These are phyloP conservation scores for Candida sanyaensis DNA, from an alignment of 1,139 yeast genomes.

Conservation along the genomic window DNA sequence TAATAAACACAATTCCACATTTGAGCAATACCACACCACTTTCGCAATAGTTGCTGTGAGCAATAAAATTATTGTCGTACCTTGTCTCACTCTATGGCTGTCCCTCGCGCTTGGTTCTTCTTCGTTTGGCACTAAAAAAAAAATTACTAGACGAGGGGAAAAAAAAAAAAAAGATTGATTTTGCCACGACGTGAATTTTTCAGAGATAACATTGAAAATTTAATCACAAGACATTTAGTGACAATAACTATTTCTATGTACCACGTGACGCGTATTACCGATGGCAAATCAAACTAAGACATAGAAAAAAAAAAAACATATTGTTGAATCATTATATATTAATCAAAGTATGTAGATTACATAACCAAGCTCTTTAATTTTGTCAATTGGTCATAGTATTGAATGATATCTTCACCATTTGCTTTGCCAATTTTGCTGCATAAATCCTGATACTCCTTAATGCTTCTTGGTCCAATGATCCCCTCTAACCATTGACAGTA, in stretches of 20 bases:
- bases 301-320: not conserved
- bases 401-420: conserved; percentile 13
- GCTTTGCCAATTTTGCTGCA: conserved; percentile 8
- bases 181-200: too few species aligned
- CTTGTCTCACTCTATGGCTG: too few species aligned
- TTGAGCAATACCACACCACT: too few species aligned
- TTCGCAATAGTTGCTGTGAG: too few species aligned
- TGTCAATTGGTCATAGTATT: conserved; percentile 15
- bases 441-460: conserved; percentile 12
- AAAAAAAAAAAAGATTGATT: not conserved
- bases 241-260: not conserved
- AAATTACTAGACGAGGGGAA: not conserved
- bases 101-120: not conserved
- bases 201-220: not conserved
- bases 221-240: conserved; percentile 1
- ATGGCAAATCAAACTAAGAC: not conserved
- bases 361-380: conserved; percentile 13
- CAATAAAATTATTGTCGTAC: too few species aligned
- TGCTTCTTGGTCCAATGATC: conserved; percentile 13
- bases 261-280: not conserved
- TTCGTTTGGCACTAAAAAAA: not conserved
- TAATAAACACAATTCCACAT: too few species aligned
- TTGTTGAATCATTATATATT: not conserved
- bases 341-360: not conserved
- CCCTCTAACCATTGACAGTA: conserved; percentile 16